These are phyloP conservation scores for Carallia pectinifolia DNA, from an alignment of 345 rosid genomes.

Conservation along the genomic window DNA sequence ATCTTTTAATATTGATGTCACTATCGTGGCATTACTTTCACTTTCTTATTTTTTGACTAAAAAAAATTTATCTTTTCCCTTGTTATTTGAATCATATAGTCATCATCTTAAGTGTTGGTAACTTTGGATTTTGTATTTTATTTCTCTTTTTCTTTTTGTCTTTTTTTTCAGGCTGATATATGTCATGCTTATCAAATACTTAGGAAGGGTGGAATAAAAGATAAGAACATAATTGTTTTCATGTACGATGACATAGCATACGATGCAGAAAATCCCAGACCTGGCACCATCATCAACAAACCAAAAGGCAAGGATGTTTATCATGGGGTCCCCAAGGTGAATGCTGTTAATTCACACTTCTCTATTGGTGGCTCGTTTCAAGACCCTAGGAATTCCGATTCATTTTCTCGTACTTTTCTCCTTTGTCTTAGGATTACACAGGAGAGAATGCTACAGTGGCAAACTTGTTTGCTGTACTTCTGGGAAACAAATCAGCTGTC, in stretches of 20 bases:
- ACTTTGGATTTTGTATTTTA: not conserved
- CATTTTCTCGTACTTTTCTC: not conserved
- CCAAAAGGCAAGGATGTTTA: slow-evolving; percentile 61
- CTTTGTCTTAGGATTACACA: slow-evolving; percentile 51
- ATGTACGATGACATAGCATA: slow-evolving; percentile 79
- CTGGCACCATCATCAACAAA: slow-evolving; percentile 60
- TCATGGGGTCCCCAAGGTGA: slow-evolving; percentile 61
- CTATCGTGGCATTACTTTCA: no score
- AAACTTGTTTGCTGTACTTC: slow-evolving; percentile 50
- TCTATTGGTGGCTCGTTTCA: not conserved
- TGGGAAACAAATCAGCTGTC: slow-evolving; percentile 56
- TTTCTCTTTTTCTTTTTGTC: no score
- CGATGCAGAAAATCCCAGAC: slow-evolving; percentile 42
- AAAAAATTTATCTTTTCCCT: not conserved
- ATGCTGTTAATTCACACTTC: not conserved
- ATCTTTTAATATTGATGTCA: no score
- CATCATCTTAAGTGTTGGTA: no score
- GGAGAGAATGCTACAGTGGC: slow-evolving; percentile 31
- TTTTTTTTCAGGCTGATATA: slow-evolving; percentile 50
- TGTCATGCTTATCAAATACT: slow-evolving; percentile 71
- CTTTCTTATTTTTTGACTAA: no score
- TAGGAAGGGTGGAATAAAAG: slow-evolving; percentile 52
- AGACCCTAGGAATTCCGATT: not conserved
- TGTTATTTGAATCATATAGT: no score
- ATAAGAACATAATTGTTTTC: slow-evolving; percentile 71